Conservation (phyloP, 768 basidiomycete genomes). For the Suillus subaureus region DNA sequence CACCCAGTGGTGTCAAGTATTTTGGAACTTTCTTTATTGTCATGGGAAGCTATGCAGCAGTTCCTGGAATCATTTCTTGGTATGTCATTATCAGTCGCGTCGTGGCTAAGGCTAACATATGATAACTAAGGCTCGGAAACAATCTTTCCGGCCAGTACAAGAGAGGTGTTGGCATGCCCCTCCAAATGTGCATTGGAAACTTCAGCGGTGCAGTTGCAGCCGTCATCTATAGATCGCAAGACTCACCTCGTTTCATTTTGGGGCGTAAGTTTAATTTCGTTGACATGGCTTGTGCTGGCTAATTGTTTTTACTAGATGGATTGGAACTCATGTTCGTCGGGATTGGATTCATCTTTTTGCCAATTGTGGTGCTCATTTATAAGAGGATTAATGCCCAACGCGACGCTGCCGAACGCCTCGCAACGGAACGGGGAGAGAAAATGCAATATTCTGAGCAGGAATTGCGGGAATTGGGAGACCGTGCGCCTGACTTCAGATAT, state of each 20-base stretch:
- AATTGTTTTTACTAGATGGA: constrained; percentile 43
- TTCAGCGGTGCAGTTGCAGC: constrained; percentile 62
- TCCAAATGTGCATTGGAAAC: constrained; percentile 70
- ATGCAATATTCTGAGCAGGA: constrained; percentile 17
- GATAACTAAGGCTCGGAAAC: constrained; percentile 9
- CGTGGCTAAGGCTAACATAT: not conserved
- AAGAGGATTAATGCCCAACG: constrained; percentile 56
- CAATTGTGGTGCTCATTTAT: constrained; percentile 52
- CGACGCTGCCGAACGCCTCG: constrained; percentile 33
- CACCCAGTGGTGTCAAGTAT: constrained; percentile 58
- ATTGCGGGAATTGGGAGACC: constrained; percentile 50
- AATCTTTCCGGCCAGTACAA: constrained; percentile 58
- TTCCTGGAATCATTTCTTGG: constrained; percentile 68
- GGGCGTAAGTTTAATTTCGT: constrained; percentile 47
- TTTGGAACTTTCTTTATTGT: constrained; percentile 71
- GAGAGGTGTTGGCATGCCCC: constrained; percentile 65
- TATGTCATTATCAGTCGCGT: constrained; percentile 24
- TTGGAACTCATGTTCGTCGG: constrained; percentile 70
- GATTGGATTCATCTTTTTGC: constrained; percentile 58
- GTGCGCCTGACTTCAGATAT: constrained; percentile 66
- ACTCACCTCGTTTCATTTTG: constrained; percentile 58
- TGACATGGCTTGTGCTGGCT: not conserved
- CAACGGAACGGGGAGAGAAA: constrained; percentile 23
- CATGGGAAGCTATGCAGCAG: constrained; percentile 58
- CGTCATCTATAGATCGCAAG: constrained; percentile 60